These are phyloP conservation scores for Beta lomatogona DNA, from an alignment of 179 eudicot genomes.

Conservation along the genomic window DNA sequence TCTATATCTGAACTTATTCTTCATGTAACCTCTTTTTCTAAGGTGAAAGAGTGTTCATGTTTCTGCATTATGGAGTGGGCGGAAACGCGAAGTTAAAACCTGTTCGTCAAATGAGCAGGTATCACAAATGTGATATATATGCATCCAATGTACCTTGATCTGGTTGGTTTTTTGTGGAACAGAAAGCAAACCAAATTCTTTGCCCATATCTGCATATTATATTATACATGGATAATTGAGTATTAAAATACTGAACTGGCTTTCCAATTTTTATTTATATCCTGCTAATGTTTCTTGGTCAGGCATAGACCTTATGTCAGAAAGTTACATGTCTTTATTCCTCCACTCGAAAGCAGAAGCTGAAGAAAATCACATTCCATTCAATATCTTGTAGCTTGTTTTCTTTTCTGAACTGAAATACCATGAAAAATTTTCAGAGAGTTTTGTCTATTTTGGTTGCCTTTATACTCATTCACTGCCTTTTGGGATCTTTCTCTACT, in stretches of 20 bases:
- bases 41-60: neutral
- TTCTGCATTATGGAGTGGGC: neutral
- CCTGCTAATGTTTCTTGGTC: conserved; percentile 14
- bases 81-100: neutral
- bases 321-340: conserved; percentile 27
- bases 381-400: conserved; percentile 11
- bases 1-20: no score
- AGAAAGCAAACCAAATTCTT: conserved; percentile 28
- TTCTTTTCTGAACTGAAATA: conserved; percentile 22
- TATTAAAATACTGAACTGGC: conserved; percentile 25
- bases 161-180: conserved; percentile 25
- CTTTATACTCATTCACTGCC: conserved; percentile 31
- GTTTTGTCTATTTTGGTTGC: conserved; percentile 29
- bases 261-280: conserved; percentile 24
- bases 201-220: conserved; percentile 32
- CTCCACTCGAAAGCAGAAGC: conserved; percentile 14
- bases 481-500: conserved; percentile 24
- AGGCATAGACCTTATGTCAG: conserved; percentile 20
- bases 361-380: conserved; percentile 20
- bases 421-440: conserved; percentile 33
- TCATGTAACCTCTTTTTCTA: no score
- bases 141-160: conserved; percentile 19
- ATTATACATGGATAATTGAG: conserved; percentile 11
- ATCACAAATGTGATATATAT: neutral
- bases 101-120: conserved; percentile 4